Evolutionary conservation across 2,329 filamentous ascomycete genomes (phyloP), one percentile per base, ranked within the genome.

Genomic region (Stenocarpella maydis): DNA sequence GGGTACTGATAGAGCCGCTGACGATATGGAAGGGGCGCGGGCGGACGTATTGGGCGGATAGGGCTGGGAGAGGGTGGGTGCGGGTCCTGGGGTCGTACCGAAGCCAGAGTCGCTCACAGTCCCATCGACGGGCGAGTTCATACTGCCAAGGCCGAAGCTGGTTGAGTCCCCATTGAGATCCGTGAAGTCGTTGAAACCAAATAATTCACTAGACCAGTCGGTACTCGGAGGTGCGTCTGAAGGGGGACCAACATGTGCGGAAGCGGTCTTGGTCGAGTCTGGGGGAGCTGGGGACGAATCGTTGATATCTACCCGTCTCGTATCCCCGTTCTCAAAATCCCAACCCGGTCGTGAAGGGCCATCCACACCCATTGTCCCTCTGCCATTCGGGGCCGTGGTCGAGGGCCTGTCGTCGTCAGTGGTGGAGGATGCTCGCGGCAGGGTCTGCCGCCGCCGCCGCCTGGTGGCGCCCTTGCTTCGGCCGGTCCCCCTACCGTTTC

Each of bases 391-490:
- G 24, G 9, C 5, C 24, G 34, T 28, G 34, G 34, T 58, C 34
- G 39, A 58, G 21, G 4, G 8, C 6, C 39, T 39, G 10, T 58
- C 21, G 4, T 58, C 26, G 54, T 43, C 37, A 14, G n/a, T 8
- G 34, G 37, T 43, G 3, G 54, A 12, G 34, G 34, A 43, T 58
- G 14, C 9, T 14, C 12, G 17, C 54, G 31, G 21, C 54, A 12
- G n/a, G n/a, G 34, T 58, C 34, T 58, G 54, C 34, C 54, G 54
- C n/a, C n/a, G 54, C 37, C 54, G 54, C 54, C 17, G 34, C 54
- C 17, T 58, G 4, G 34, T 7, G 14, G 21, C 3, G n/a, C 37
- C 54, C 9, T 39, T 58, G 37, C 54, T 14, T 43, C 54, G 15
- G 14, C 54, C 54, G 39, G n/a, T 7, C 54, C 5, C 26, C 10